A percentile compares a stretch with the other conserved stretches of the same genome.
These are phyloP conservation scores for Platanus orientalis DNA, from an alignment of 164 flowering plant species.

Conservation along the genomic window DNA sequence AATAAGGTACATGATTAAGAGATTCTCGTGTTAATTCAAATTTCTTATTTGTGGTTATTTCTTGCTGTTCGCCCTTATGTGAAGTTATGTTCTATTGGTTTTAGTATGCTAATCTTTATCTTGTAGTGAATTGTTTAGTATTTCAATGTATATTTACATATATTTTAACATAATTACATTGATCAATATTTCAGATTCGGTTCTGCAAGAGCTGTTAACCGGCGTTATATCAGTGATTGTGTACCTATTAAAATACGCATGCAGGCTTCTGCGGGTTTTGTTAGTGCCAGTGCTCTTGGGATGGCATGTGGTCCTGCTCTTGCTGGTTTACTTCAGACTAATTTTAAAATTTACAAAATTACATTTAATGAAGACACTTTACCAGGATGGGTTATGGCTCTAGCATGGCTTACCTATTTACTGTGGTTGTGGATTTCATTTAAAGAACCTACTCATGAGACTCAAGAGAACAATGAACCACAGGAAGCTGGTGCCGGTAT, in stretches of 20 bases:
- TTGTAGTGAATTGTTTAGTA: background rate
- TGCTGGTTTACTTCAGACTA: constrained; percentile 43
- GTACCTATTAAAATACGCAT: constrained; percentile 47
- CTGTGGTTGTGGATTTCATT: constrained; percentile 38
- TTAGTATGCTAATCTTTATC: too few relatives aligned
- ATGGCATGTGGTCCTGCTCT: constrained; percentile 65
- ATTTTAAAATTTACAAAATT: constrained; percentile 34
- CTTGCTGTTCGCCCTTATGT: too few relatives aligned
- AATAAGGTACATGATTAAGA: too few relatives aligned
- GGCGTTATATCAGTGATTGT: constrained; percentile 61
- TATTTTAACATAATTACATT: background rate
- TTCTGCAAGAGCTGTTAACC: constrained; percentile 60
- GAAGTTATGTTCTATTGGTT: too few relatives aligned
- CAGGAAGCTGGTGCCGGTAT: constrained; percentile 26
- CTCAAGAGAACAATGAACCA: constrained; percentile 15
- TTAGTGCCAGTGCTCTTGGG: constrained; percentile 64
- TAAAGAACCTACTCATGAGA: constrained; percentile 36
- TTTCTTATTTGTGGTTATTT: too few relatives aligned
- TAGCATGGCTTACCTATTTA: constrained; percentile 48
- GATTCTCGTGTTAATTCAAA: too few relatives aligned
- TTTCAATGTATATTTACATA: background rate
- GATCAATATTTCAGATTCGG: constrained; percentile 39
- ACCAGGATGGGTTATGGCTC: constrained; percentile 65
- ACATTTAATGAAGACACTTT: constrained; percentile 48
- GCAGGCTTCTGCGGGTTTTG: constrained; percentile 67